Evolutionary conservation across 1,284 basidiomycete genomes (phyloP), one percentile per base, ranked within the genome.

Genomic region (Fomes fomentarius): DNA sequence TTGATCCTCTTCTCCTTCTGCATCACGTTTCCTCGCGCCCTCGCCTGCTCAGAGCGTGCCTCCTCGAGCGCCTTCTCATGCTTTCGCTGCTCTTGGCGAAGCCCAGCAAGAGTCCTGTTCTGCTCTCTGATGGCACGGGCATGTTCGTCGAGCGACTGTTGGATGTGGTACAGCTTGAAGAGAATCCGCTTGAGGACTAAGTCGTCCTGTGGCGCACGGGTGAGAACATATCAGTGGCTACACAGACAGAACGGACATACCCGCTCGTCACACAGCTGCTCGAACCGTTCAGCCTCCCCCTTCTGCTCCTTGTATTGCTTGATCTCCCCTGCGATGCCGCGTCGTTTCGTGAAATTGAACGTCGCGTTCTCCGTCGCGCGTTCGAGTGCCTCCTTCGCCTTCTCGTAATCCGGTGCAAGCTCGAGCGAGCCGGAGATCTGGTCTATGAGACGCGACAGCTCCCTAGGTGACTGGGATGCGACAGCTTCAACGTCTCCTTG

Each of bases 401-500:
- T 85, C 56, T 98, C 96, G 66, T 99, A 99, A 47, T 94, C 94
- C 0, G 79, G 76, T 1, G 93, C 87, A 21, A 97, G 83, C 66
- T 98, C 96, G 33, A 96, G 79, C 0, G 93, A 96, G 1, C 95
- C 95, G 59, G 89, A 93, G 61, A 99, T 98, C 69, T 98, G 94
- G 64, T 99, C 97, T 46, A 99, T 91, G 40, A 99, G 85, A 33
- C 85, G 83, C 1, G 95, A 85, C 21, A 99, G 84, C 62, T 97
- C 94, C 62, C 89, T 89, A 9, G 96, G 85, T 1, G 93, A 95
- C 67, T 99, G 97, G 8, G 93, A 94, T 0, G 97, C 97, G 42
- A 99, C 93, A 2, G 94, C 93, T 74, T 99, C 97, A 34, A 99
- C 97, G 69, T 99, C 97, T 51, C 97, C 97, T 72, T 98, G 95